These are phyloP conservation scores for Fusarium tupiense DNA, from an alignment of 2,329 filamentous ascomycete species.

Conservation along the genomic window DNA sequence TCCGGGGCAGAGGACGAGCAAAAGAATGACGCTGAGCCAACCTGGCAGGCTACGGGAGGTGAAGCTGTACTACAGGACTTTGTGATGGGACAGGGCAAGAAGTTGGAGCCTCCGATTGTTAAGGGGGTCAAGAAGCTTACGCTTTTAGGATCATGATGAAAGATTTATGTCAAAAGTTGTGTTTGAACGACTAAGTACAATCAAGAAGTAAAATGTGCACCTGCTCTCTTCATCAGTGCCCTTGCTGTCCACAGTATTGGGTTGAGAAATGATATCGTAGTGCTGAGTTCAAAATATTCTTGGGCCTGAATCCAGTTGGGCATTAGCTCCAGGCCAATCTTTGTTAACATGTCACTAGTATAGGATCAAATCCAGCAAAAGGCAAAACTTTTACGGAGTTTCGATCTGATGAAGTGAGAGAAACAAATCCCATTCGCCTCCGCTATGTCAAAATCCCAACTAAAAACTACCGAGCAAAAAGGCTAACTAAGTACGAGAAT, in stretches of 20 bases:
- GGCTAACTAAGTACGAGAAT: constrained; percentile 24
- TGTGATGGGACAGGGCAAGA: constrained; percentile 56
- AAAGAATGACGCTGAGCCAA: constrained; percentile 32
- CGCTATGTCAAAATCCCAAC: constrained; percentile 45
- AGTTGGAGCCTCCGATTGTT: constrained; percentile 60
- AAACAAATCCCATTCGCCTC: constrained; percentile 46
- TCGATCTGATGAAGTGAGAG: background rate
- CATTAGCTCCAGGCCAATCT: background rate
- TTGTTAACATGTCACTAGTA: background rate
- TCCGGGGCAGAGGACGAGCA: constrained; percentile 25
- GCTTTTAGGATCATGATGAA: constrained; percentile 55
- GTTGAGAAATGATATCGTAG: background rate
- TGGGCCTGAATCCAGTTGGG: background rate
- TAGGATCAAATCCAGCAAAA: background rate
- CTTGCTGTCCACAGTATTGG: background rate
- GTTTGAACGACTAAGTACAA: constrained; percentile 16
- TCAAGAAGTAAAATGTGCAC: background rate
- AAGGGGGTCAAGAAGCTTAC: constrained; percentile 59
- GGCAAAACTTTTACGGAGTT: background rate
- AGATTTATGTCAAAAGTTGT: constrained; percentile 4
- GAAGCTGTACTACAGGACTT: constrained; percentile 64
- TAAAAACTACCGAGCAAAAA: constrained; percentile 28
- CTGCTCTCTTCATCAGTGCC: background rate
- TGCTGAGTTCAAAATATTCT: background rate
- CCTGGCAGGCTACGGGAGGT: constrained; percentile 56